phyloP scores from a whole-genome alignment of 2,329 filamentous ascomycete genomes.

The Knufia petricola region DNA sequence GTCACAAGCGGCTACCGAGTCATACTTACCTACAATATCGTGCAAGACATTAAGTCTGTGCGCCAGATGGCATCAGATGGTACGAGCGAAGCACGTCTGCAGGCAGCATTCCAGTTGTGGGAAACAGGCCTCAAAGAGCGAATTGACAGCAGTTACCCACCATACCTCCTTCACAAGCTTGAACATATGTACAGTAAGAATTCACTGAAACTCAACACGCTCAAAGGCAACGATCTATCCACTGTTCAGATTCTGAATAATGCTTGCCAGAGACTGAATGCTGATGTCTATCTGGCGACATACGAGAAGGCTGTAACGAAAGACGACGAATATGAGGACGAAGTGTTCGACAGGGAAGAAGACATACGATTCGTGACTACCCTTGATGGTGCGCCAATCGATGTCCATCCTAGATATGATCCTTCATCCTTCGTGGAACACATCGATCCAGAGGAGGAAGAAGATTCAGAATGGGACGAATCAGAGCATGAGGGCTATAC shows the following conservation, averaged over 20 bases:
- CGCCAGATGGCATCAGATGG: not conserved
- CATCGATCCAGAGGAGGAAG: not conserved
- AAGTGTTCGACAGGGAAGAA: not conserved
- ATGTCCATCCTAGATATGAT: not conserved
- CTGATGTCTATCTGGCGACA: not conserved
- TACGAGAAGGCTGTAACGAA: not conserved
- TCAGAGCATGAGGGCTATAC: not conserved
- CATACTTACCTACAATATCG: slow-evolving; percentile 46
- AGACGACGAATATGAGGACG: not conserved
- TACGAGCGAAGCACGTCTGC: not conserved
- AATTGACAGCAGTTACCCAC: no score
- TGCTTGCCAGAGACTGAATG: not conserved
- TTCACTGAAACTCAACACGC: not conserved
- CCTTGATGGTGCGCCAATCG: not conserved
- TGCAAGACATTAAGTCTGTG: slow-evolving; percentile 16
- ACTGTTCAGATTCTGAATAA: not conserved
- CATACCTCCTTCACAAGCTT: not conserved
- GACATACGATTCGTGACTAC: not conserved
- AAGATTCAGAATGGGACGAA: not conserved
- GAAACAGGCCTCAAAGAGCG: not conserved
- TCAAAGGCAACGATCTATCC: not conserved
- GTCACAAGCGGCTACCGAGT: slow-evolving; percentile 41
- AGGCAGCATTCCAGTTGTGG: not conserved
- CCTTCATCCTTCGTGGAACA: not conserved
- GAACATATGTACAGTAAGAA: not conserved